Evolutionary conservation across 768 basidiomycete genomes (phyloP).

Genomic region (Lactifluus pinguis): DNA sequence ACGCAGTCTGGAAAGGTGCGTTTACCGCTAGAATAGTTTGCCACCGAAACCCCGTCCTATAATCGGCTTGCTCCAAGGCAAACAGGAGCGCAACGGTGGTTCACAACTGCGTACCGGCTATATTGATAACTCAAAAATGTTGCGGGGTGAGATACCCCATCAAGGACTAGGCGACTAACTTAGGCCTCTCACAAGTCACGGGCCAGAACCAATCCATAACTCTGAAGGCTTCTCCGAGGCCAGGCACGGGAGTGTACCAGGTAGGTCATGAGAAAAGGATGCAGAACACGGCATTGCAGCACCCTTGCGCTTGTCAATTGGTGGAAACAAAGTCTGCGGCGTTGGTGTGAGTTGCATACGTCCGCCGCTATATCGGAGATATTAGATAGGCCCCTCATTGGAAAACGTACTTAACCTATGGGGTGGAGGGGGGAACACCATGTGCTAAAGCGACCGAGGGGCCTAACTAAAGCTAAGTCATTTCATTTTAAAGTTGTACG

Average conservation of each 20-base stretch:
- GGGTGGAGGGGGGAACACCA: neutral
- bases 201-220: neutral
- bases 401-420: neutral
- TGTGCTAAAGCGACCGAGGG: neutral
- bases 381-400: neutral
- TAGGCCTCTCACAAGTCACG: neutral
- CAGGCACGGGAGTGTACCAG: neutral
- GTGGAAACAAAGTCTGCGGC: neutral
- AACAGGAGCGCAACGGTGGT: neutral
- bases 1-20: neutral
- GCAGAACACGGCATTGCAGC: neutral
- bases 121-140: neutral
- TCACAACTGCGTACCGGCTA: neutral
- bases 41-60: neutral
- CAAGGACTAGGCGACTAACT: neutral
- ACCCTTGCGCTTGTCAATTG: neutral
- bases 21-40: neutral
- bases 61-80: neutral
- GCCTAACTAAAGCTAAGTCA: neutral
- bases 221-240: neutral
- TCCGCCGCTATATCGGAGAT: neutral
- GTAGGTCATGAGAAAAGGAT: neutral
- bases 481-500: neutral
- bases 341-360: neutral
- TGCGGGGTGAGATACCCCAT: neutral